Evolutionary conservation across 345 rosid species (phyloP), one percentile per base, ranked within the genome.

Genomic region (Tarenaya hassleriana): DNA sequence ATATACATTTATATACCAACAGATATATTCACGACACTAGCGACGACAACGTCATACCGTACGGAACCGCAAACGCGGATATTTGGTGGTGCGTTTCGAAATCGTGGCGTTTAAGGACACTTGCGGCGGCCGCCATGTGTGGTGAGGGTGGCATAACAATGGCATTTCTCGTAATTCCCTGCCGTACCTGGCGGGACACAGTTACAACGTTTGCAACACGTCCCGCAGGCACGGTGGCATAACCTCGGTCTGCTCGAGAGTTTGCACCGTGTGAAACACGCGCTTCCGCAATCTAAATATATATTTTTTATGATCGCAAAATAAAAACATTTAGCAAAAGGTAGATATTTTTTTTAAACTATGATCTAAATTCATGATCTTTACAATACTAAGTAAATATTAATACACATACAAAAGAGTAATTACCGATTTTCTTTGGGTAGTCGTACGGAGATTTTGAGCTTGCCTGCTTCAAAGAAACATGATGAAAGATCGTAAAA

Each of bases 121-220:
- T 89, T 83, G 70, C 46, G 84, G 58, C 72, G 61, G 53, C 95
- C 90, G 3, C 79, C 86, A 35, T 73, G 95, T 33, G 97, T 86
- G 50, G 81, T 89, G 74, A 77, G 64, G 34, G 7, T 68, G 55
- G 78, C 88, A 38, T 86, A 83, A 62, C 97, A 86, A 14, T 70
- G 71, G 59, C 92, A 89, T 16, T 16, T 74, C 3, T 81, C 79
- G 11, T 56, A 56, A 73, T 85, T 79, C 4, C 86, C 87, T 47
- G 69, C 52, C 16, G 92, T 85, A 4, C 89, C 95, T 0, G 87
- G 87, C 29, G 95, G 97, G 29, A 85, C 90, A 19, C 95, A 86
- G 60, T 59, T 76, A 81, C 97, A 89, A 9, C 77, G 74, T 0
- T 61, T 61, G 53, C 94, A 85, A 38, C 95, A 85, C 11, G 78